Conservation (phyloP, 345 rosid species). For the Populus pruinosa region DNA sequence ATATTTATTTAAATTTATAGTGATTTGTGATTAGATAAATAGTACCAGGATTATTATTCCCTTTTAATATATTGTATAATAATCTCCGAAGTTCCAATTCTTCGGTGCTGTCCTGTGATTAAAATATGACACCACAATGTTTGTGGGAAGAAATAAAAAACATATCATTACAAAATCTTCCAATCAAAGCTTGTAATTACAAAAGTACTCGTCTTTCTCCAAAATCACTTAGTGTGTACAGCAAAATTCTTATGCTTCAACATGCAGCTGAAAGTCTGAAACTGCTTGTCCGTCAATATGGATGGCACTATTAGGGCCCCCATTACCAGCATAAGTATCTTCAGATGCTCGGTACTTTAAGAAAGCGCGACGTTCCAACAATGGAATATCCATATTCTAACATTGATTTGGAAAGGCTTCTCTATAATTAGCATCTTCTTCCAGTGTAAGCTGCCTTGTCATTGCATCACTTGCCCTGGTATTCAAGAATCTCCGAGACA, state of each 20-base stretch:
- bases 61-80: background rate
- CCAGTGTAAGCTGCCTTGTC: constrained; percentile 42
- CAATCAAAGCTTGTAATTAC: background rate
- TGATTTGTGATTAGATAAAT: too few relatives aligned
- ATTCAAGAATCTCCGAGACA: constrained; percentile 52
- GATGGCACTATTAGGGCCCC: background rate
- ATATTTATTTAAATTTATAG: too few relatives aligned
- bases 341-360: background rate
- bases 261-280: background rate
- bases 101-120: background rate
- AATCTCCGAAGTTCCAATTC: background rate
- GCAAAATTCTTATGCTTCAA: background rate
- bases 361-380: background rate
- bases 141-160: background rate
- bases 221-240: background rate
- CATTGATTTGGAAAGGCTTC: constrained; percentile 86
- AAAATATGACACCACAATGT: background rate
- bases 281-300: background rate
- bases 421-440: constrained; percentile 55
- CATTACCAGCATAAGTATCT: background rate
- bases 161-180: background rate
- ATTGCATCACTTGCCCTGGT: constrained; percentile 48
- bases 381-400: constrained; percentile 31
- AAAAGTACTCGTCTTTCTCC: background rate
- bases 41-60: too few relatives aligned